A percentile compares a stretch with the other conserved stretches of the same genome.
Evolutionary conservation across 352 stramenopile species (phyloP).

Genomic region (Pythium rishiriense): DNA sequence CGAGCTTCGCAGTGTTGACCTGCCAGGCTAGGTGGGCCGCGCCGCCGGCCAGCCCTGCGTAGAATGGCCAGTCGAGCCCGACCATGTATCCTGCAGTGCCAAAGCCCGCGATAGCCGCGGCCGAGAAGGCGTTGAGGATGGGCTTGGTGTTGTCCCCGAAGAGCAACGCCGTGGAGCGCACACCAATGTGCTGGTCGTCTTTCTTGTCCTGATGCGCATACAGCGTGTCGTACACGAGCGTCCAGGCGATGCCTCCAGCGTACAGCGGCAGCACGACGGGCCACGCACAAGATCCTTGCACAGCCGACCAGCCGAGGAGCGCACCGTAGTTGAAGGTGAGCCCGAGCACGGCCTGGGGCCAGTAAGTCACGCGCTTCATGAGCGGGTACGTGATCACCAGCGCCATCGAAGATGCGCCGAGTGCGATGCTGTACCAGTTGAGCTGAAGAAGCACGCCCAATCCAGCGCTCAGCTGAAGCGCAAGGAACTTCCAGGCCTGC

Average conservation of each 20-base stretch:
- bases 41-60: conserved; percentile 81
- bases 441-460: conserved; percentile 95
- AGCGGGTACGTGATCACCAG: conserved; percentile 96
- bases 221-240: conserved; percentile 99
- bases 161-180: conserved; percentile 95
- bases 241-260: conserved; percentile 94
- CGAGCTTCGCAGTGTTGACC: conserved; percentile 94
- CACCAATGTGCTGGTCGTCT: conserved; percentile 95
- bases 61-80: conserved; percentile 88
- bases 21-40: conserved; percentile 96
- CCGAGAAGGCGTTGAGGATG: conserved; percentile 89
- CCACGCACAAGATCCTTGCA: conserved; percentile 83
- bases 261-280: conserved; percentile 95
- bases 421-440: conserved; percentile 92
- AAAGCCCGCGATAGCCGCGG: conserved; percentile 59
- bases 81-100: conserved; percentile 75
- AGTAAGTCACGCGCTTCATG: conserved; percentile 98
- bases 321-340: conserved; percentile 99
- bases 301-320: conserved; percentile 92
- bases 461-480: conserved; percentile 88
- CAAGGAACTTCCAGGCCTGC: conserved; percentile 95
- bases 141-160: conserved; percentile 95
- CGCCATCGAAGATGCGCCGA: conserved; percentile 92
- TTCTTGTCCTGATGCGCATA: conserved; percentile 99
- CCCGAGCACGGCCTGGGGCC: conserved; percentile 96